phyloP scores from a whole-genome alignment of 768 basidiomycete genomes.

The Phlebiopsis gigantea region DNA sequence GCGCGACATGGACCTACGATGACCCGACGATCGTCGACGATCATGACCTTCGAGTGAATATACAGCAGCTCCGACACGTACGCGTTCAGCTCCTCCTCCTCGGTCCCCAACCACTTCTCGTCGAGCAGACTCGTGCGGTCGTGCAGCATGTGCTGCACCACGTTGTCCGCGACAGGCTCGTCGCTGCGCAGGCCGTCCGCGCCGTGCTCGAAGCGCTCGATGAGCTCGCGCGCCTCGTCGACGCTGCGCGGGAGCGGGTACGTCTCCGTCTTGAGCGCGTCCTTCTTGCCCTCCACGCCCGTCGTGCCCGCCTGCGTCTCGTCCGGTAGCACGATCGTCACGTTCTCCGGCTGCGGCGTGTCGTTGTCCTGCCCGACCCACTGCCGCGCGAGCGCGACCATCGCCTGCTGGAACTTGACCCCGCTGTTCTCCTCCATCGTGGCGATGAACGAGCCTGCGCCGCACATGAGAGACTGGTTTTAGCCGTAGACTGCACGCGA shows the following conservation, averaged over 20 bases:
- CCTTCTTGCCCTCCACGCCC: constrained; percentile 32
- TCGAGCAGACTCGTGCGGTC: constrained; percentile 58
- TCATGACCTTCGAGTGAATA: constrained; percentile 89
- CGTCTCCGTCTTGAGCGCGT: constrained; percentile 47
- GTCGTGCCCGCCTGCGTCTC: constrained; percentile 43
- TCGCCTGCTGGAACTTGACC: constrained; percentile 79
- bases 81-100: constrained; percentile 76
- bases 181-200: constrained; percentile 52
- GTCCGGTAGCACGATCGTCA: constrained; percentile 52
- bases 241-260: constrained; percentile 62
- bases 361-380: constrained; percentile 56
- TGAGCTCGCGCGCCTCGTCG: constrained; percentile 62
- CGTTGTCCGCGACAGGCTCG: constrained; percentile 64
- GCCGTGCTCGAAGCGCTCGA: constrained; percentile 67
- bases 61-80: constrained; percentile 80
- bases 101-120: constrained; percentile 81
- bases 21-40: constrained; percentile 86
- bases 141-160: constrained; percentile 73
- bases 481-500: background rate
- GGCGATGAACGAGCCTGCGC: constrained; percentile 46
- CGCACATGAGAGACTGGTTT: background rate
- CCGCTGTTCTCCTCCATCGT: constrained; percentile 71
- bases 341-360: constrained; percentile 34
- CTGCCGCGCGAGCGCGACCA: constrained; percentile 74
- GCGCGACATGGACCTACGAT: constrained; percentile 50